Base-by-base conservation (phyloP, 345 rosid species). In the Eucalyptus cloeziana region DNA sequence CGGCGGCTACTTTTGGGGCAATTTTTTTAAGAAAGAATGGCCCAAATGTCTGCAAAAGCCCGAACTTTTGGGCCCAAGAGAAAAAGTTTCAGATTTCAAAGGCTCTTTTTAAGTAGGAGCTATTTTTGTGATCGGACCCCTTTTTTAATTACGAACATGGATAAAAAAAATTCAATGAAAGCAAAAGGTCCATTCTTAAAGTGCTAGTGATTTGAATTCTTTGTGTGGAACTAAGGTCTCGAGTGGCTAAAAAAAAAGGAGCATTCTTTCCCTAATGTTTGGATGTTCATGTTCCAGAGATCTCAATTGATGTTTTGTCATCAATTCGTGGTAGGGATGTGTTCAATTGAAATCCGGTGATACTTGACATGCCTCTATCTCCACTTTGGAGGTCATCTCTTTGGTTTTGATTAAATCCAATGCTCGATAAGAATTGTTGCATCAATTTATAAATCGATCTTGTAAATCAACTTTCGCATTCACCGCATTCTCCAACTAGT, bases 341-440 rank as follows among this genome's bases (percentile, higher is more conserved):
- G 83, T 37, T 37, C 83, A 37, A 19, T 37, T 37, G 83, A 37
- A 76, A 12, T 76, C 47, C 13, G 7, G 15, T 3, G 14, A 44
- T 2, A 37, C 44, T 71, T 7, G 13, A 71, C 11, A 37, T 96
- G 90, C 93, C 92, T 89, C 94, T 33, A 33, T 37, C 45, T 71
- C 22, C 44, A 6, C 12, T 71, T 0, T 19, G 81, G 81, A 71
- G 13, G 24, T 19, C 22, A 19, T 69, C 8, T 33, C 45, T 37
- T 71, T 64, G 19, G 45, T 33, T 71, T 71, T 19, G 14, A 37
- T 37, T 37, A 37, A 37, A 71, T 71, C 19, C 14, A 21, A 5
- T 19, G 83, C 45, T 71, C 8, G 1, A 37, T 19, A 37, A 71
- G 25, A 71, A 37, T 21, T 71, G 14, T 3, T 37, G 47, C 83